Evolutionary conservation across 441 rosid genomes (phyloP), one percentile per base, ranked within the genome.

Genomic region (Erodium moschatum): DNA sequence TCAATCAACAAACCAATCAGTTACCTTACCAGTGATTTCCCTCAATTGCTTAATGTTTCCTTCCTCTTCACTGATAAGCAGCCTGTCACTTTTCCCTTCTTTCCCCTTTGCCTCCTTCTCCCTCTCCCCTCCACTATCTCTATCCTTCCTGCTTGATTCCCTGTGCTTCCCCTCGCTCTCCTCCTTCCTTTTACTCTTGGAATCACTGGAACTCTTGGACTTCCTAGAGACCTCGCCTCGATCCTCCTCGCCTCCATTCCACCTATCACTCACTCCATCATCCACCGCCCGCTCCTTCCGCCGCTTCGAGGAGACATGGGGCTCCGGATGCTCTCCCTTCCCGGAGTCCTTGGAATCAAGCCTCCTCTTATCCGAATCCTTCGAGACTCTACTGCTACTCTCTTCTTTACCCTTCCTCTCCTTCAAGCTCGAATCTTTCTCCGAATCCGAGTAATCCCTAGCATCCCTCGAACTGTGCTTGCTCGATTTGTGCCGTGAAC

Each of bases 401-500:
- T 89, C 97, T 3, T 86, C 96, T 70, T 81, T 84, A 35, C 73
- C 82, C 81, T 79, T 88, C 61, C 85, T 75, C 67, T 88, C 96
- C 78, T 86, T 94, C 72, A 83, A 77, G 64, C 77, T 74, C 44
- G 81, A 76, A 48, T 94, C 97, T 69, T 81, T 89, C 80, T 91
- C 97, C 67, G 97, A 88, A 81, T 91, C 99, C 9, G 97, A 95
- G 74, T 83, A 87, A 11, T 92, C 98, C 75, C 87, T 81, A 9
- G 83, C 82, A 70, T 90, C 98, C 76, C 80, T 82, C 64, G 86
- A 81, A 56, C 90, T 83, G 74, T 87, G 92, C 82, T 88, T 94
- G 81, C 97, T 88, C 74, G 97, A 89, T 85, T 89, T 94, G 81
- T 91, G 97, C 78, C 97, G 84, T 35, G 97, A 86, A 80, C 96